Evolutionary conservation across 345 rosid genomes (phyloP).

Genomic region (Citrus trifoliata): DNA sequence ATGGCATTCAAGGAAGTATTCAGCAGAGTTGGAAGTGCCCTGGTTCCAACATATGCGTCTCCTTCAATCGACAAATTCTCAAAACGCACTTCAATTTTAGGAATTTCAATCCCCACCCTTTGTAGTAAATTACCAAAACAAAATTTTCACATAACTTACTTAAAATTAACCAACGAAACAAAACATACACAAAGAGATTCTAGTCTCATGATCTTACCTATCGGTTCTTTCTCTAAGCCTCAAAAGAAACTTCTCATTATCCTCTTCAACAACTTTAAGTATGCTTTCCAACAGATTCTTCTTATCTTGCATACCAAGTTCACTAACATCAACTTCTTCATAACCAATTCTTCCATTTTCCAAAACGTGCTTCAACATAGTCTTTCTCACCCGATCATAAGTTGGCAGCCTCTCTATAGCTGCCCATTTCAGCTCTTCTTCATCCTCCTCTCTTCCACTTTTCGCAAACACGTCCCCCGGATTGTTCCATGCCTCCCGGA

Average conservation of each 20-base stretch:
- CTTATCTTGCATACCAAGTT: constrained; percentile 42
- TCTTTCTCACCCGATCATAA: constrained; percentile 40
- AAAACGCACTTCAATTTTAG: constrained; percentile 48
- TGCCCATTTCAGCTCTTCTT: constrained; percentile 57
- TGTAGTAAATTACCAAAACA: background rate
- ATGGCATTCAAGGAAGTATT: constrained; percentile 38
- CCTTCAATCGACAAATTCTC: constrained; percentile 46
- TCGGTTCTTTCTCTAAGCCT: constrained; percentile 50
- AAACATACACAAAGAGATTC: background rate
- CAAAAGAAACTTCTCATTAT: constrained; percentile 46
- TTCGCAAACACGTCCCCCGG: constrained; percentile 36
- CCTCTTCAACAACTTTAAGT: constrained; percentile 53
- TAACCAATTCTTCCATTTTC: constrained; percentile 35
- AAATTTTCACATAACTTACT: background rate
- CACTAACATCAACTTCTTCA: constrained; percentile 44
- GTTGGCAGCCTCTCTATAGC: constrained; percentile 65
- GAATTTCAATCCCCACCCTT: constrained; percentile 55
- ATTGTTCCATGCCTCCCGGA: constrained; percentile 41
- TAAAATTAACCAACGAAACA: too few species aligned
- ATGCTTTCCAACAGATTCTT: constrained; percentile 36
- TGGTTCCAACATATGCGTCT: constrained; percentile 54
- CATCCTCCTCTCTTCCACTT: constrained; percentile 44
- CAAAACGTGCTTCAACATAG: constrained; percentile 33
- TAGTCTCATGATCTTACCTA: constrained; percentile 24
- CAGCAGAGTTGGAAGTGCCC: constrained; percentile 51